phyloP scores from a whole-genome alignment of 2,329 filamentous ascomycete species.

The Colletotrichum spinosum region DNA sequence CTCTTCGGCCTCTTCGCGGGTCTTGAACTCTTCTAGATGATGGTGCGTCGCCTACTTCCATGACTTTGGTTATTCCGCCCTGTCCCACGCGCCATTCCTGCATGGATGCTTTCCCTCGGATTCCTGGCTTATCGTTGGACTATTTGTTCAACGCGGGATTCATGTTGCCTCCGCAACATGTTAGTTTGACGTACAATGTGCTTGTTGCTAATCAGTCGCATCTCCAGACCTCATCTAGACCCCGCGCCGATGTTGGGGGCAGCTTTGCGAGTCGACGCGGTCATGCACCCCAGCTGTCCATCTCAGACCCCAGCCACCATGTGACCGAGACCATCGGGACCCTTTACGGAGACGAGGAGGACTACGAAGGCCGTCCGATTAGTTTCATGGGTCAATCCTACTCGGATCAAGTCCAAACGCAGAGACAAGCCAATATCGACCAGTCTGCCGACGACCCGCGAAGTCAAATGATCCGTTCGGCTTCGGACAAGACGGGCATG shows the following conservation, averaged over 20 bases:
- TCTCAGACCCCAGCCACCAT: slow-evolving; percentile 93
- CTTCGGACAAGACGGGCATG: slow-evolving; percentile 55
- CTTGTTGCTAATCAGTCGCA: slow-evolving; percentile 40
- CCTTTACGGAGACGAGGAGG: slow-evolving; percentile 83
- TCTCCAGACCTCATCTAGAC: slow-evolving; percentile 67
- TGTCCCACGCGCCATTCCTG: background rate
- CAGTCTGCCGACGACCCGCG: slow-evolving; percentile 50
- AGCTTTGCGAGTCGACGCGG: slow-evolving; percentile 70
- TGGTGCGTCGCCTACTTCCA: slow-evolving; percentile 53
- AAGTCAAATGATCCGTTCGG: slow-evolving; percentile 56
- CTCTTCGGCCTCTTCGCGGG: slow-evolving; percentile 51
- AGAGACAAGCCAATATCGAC: slow-evolving; percentile 39
- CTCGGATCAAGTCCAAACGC: slow-evolving; percentile 60
- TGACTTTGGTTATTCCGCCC: background rate
- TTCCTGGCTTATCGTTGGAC: too few relatives aligned
- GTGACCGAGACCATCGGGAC: slow-evolving; percentile 94
- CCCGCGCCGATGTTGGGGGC: slow-evolving; percentile 65
- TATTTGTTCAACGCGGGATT: too few relatives aligned
- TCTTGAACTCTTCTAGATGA: slow-evolving; percentile 57
- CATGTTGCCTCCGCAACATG: too few relatives aligned
- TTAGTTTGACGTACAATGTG: background rate
- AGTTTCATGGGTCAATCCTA: slow-evolving; percentile 75
- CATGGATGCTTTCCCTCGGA: too few relatives aligned
- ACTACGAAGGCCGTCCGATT: slow-evolving; percentile 71
- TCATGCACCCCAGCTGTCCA: slow-evolving; percentile 69